Conservation (phyloP, 2,329 filamentous ascomycete genomes). For the Aspergillus uvarum region DNA sequence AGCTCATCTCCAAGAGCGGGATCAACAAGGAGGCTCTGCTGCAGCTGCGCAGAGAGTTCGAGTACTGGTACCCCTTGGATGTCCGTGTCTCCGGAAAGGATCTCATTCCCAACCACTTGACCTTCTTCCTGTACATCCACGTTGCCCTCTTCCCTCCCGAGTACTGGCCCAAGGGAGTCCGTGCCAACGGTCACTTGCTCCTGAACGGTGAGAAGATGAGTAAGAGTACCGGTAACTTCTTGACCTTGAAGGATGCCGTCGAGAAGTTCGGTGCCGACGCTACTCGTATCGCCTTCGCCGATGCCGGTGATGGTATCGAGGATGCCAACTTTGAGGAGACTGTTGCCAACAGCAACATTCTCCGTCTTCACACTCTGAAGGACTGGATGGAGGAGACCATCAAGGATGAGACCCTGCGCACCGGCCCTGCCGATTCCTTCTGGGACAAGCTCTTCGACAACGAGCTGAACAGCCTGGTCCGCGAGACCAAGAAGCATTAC, state of each 20-base stretch:
- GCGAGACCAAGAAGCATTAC: conserved; percentile 77
- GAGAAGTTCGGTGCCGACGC: conserved; percentile 95
- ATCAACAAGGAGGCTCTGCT: conserved; percentile 74
- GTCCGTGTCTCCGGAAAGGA: conserved; percentile 88
- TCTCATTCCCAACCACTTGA: conserved; percentile 88
- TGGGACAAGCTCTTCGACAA: conserved; percentile 91
- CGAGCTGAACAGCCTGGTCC: conserved; percentile 82
- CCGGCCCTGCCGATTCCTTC: conserved; percentile 72
- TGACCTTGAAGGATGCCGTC: conserved; percentile 82
- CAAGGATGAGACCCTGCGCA: conserved; percentile 71
- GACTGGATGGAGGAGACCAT: conserved; percentile 91
- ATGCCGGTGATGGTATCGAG: conserved; percentile 89
- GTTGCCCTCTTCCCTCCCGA: conserved; percentile 81
- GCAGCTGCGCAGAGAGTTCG: conserved; percentile 84
- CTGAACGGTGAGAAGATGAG: conserved; percentile 98
- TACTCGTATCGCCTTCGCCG: conserved; percentile 83
- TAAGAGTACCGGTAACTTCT: conserved; percentile 96
- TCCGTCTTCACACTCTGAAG: conserved; percentile 77
- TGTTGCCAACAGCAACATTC: conserved; percentile 86
- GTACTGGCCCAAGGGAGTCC: conserved; percentile 84
- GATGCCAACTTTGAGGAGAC: conserved; percentile 98
- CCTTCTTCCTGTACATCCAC: conserved; percentile 94
- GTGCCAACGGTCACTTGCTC: conserved; percentile 88
- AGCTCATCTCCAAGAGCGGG: conserved; percentile 62
- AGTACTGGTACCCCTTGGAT: conserved; percentile 96